Evolutionary conservation across 257 asterid species (phyloP).

Genomic region (Misopates orontium): DNA sequence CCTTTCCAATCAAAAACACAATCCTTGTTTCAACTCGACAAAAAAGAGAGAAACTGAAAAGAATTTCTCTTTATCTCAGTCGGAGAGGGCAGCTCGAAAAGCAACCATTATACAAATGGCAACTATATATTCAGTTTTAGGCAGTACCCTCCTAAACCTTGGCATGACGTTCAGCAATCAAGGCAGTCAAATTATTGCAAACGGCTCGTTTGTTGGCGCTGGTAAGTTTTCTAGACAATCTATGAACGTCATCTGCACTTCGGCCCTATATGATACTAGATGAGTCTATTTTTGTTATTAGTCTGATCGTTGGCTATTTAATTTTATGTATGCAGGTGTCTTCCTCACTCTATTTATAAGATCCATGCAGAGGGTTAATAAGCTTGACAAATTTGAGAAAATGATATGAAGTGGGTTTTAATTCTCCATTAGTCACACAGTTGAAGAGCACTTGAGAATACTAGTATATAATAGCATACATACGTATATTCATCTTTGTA

Average conservation of each 20-base stretch:
- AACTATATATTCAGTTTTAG: conserved; percentile 74
- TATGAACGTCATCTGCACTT: not conserved
- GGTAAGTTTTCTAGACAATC: conserved; percentile 39
- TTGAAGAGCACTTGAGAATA: conserved; percentile 2
- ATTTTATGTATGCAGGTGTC: conserved; percentile 56
- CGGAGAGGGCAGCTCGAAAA: conserved; percentile 95
- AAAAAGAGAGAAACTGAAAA: not conserved
- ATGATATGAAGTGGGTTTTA: conserved; percentile 53
- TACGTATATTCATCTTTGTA: not conserved
- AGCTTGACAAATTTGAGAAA: conserved; percentile 84
- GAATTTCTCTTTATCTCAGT: conserved; percentile 42
- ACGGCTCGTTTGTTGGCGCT: conserved; percentile 76
- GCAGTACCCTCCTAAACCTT: conserved; percentile 77
- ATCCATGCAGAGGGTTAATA: conserved; percentile 89
- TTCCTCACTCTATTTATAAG: conserved; percentile 60
- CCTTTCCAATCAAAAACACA: not conserved
- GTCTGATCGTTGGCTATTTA: not conserved
- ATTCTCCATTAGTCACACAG: conserved; percentile 16
- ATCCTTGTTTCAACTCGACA: not conserved
- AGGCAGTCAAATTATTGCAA: conserved; percentile 62
- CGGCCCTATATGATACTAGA: too few species aligned
- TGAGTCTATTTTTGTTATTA: not conserved
- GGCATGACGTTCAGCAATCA: conserved; percentile 65
- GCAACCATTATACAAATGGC: conserved; percentile 94
- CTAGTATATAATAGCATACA: not conserved